phyloP scores from a whole-genome alignment of 805 yeast species.

The Yarrowia keelungensis region DNA sequence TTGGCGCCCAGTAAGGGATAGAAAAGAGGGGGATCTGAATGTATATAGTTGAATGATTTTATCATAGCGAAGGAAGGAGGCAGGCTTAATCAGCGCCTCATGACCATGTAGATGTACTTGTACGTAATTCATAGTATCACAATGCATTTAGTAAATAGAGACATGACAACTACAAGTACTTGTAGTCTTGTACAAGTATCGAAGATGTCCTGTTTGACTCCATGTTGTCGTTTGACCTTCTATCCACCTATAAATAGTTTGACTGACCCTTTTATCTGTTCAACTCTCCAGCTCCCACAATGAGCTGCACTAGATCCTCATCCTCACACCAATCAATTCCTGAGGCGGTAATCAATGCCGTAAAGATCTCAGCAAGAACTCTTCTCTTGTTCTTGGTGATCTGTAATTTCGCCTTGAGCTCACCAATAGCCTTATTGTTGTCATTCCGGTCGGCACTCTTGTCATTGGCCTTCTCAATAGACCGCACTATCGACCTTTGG shows the following conservation, averaged over 20 bases:
- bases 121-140: neutral
- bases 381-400: conserved; percentile 30
- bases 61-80: neutral
- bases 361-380: conserved; percentile 42
- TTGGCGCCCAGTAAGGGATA: conserved; percentile 31
- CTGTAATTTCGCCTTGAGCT: conserved; percentile 19
- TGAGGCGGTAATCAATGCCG: conserved; percentile 42
- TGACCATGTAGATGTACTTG: neutral
- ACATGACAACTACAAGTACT: no score
- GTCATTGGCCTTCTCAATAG: conserved; percentile 13
- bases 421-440: neutral
- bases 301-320: conserved; percentile 27
- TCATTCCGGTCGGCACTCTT: neutral
- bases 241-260: neutral
- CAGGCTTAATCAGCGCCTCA: no score
- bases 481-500: conserved; percentile 3
- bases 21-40: conserved; percentile 13
- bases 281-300: conserved; percentile 36
- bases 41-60: conserved; percentile 29
- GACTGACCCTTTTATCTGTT: neutral
- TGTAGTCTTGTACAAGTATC: no score
- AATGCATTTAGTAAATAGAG: no score
- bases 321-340: conserved; percentile 44
- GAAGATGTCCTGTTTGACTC: no score
- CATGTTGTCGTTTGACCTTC: no score